Evolutionary conservation across 2,329 filamentous ascomycete species (phyloP).

Genomic region (Colletotrichum phormii): DNA sequence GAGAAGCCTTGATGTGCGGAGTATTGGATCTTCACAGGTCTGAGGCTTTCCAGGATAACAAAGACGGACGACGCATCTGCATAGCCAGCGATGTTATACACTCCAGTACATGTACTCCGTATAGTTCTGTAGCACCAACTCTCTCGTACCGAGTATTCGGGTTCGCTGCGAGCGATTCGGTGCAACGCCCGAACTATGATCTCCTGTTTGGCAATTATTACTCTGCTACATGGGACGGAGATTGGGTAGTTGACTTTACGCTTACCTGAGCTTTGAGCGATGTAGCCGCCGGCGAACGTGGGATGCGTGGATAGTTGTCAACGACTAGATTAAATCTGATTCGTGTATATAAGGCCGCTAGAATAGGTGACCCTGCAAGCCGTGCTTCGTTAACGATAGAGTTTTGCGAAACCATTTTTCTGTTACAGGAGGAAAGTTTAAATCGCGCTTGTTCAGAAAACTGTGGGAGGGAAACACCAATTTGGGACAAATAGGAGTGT

Average conservation of each 20-base stretch:
- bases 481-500: not conserved
- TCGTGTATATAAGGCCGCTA: not conserved
- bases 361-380: not conserved
- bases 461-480: not conserved
- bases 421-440: slow-evolving; percentile 29
- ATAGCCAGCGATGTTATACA: not conserved
- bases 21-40: not conserved
- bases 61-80: not conserved
- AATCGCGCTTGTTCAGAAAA: not conserved
- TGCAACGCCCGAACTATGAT: not conserved
- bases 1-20: too few species aligned
- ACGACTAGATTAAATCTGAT: not conserved
- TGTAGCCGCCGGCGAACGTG: not conserved
- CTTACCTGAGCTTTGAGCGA: not conserved
- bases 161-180: too few species aligned
- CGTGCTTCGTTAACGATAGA: not conserved
- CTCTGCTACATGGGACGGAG: not conserved
- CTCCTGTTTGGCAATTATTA: not conserved
- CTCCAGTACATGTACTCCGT: not conserved
- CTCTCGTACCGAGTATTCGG: not conserved
- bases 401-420: slow-evolving; percentile 12
- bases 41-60: not conserved
- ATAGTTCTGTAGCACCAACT: not conserved
- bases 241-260: not conserved
- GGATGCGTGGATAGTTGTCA: not conserved